These are phyloP conservation scores for Komagataea norvegica DNA, from an alignment of 1,139 yeast species.

Conservation along the genomic window DNA sequence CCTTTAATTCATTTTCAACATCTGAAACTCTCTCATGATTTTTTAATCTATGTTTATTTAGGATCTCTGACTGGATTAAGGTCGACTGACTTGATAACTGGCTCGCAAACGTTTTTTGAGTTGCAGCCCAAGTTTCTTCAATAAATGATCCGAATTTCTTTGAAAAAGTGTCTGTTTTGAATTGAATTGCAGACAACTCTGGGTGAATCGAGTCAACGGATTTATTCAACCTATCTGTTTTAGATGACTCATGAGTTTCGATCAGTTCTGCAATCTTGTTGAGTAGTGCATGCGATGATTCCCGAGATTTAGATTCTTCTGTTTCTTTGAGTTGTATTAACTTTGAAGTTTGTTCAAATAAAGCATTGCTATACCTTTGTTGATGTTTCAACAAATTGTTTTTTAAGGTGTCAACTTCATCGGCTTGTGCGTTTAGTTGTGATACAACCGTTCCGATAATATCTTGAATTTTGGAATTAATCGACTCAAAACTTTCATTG, in stretches of 20 bases:
- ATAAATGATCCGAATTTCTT: conserved; percentile 15
- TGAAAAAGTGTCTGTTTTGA: conserved; percentile 15
- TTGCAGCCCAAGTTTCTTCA: conserved; percentile 15
- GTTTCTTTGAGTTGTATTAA: conserved; percentile 12
- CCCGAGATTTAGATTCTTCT: conserved; percentile 7
- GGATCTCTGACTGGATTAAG: conserved; percentile 1
- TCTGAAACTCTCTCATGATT: background rate
- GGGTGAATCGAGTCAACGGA: conserved; percentile 12
- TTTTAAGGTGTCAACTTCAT: conserved; percentile 17
- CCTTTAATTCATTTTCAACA: background rate
- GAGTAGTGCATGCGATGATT: conserved; percentile 10
- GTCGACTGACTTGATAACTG: conserved; percentile 6
- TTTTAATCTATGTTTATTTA: background rate
- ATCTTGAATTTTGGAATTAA: conserved; percentile 3
- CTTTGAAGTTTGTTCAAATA: conserved; percentile 10
- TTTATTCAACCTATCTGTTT: conserved; percentile 7
- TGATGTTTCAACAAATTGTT: conserved; percentile 15
- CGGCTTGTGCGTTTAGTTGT: conserved; percentile 18
- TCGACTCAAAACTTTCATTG: background rate
- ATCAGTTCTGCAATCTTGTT: conserved; percentile 12
- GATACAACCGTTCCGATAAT: conserved; percentile 12
- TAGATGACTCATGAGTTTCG: conserved; percentile 11
- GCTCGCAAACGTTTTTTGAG: conserved; percentile 14
- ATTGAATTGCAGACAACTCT: conserved; percentile 7
- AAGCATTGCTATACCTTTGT: conserved; percentile 8